Base-by-base conservation (phyloP, 352 stramenopile species). In the Globisporangium echinulatum region DNA sequence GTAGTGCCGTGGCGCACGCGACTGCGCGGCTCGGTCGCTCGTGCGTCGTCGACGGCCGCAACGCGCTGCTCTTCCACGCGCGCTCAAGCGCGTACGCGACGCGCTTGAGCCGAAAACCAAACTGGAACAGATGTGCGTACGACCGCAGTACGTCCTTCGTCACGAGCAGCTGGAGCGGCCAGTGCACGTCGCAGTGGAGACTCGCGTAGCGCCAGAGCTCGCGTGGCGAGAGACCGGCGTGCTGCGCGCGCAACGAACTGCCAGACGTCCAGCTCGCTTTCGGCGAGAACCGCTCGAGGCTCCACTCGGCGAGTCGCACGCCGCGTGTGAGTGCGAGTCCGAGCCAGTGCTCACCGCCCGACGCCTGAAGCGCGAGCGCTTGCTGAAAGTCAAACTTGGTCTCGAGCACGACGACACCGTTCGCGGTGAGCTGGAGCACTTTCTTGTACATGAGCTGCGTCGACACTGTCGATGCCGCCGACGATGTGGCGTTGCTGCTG, bases 61-160 rank as follows among this genome's bases (percentile, higher is more conserved):
- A 54, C 3, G 62, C 62, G 33, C 36, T 59, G 61, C 68, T 70
- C 50, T 89, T 90, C 81, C 79, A 93, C 7, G 73, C 79, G 46
- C 72, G 56, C 43, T 91, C 81, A 1, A 93, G 68, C 38, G 76
- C 84, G 52, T 89, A 69, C 0, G 78, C 69, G 11, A 89, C 68
- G 25, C 84, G 84, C 55, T 93, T 93, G 48, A 93, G 60, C 2
- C 79, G 79, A 52, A 93, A 89, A 47, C 75, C 87, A 52, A 93
- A 88, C 65, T 89, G 81, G 61, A 91, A 93, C 38, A 93, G 53
- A 13, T 85, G 70, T n/a, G 63, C 65, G 54, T 93, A 93, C 6
- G 71, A 82, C 7, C 72, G 69, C 60, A 90, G 48, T 5, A 85
- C 48, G 7, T 85, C 70, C 13, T 66, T 66, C 7, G 79, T 76